These are phyloP conservation scores for Passiflora organensis DNA, from an alignment of 345 rosid genomes.

Conservation along the genomic window DNA sequence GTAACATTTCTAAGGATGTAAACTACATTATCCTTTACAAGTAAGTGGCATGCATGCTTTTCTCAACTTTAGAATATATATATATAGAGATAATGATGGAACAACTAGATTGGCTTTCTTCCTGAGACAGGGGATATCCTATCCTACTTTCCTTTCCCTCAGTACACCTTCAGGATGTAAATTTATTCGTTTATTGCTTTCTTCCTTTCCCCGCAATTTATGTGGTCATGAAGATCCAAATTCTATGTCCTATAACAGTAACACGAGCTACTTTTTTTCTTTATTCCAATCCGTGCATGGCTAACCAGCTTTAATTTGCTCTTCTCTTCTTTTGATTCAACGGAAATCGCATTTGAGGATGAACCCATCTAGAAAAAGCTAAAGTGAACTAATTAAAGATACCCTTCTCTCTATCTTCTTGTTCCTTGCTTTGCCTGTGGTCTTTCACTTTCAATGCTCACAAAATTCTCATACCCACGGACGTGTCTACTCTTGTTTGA, in stretches of 20 bases:
- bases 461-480: slow-evolving; percentile 12
- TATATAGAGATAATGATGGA: too few relatives aligned
- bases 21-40: too few relatives aligned
- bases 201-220: not conserved
- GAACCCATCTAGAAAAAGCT: slow-evolving; percentile 21
- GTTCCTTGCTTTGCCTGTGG: slow-evolving; percentile 49
- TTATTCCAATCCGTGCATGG: slow-evolving; percentile 28
- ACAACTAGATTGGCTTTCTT: too few relatives aligned
- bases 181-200: not conserved
- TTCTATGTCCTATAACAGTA: slow-evolving; percentile 16
- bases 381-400: slow-evolving; percentile 40
- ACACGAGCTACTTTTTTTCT: slow-evolving; percentile 29
- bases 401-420: slow-evolving; percentile 34
- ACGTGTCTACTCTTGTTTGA: slow-evolving; percentile 19
- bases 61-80: too few relatives aligned
- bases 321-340: slow-evolving; percentile 34
- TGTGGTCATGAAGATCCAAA: not conserved
- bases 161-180: too few relatives aligned
- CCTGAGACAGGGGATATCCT: too few relatives aligned
- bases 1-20: too few relatives aligned
- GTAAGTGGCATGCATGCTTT: too few relatives aligned
- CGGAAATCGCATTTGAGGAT: slow-evolving; percentile 17
- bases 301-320: slow-evolving; percentile 10
- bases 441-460: slow-evolving; percentile 34
- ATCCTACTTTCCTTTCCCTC: too few relatives aligned